Percentiles rank a stretch among this genome's conserved stretches.
These are phyloP conservation scores for Trichoderma semiorbis DNA, from an alignment of 2,329 filamentous ascomycete species.

Conservation along the genomic window DNA sequence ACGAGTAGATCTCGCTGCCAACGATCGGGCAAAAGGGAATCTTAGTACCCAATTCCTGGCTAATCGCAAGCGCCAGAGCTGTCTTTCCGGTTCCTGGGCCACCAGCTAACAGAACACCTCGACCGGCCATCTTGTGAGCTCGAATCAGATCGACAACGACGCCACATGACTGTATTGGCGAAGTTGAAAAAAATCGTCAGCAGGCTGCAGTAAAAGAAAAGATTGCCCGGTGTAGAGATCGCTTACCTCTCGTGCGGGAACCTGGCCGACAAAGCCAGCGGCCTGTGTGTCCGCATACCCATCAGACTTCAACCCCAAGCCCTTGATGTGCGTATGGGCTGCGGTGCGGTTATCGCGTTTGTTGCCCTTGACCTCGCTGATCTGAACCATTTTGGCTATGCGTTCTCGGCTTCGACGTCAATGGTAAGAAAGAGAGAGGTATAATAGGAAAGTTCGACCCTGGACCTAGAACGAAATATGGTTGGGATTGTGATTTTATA, in stretches of 20 bases:
- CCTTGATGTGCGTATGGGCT: slow-evolving; percentile 96
- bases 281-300: slow-evolving; percentile 77
- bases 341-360: slow-evolving; percentile 94
- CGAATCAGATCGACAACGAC: slow-evolving; percentile 94
- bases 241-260: slow-evolving; percentile 77
- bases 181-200: background rate
- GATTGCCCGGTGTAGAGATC: background rate
- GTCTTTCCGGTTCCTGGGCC: slow-evolving; percentile 97
- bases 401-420: background rate
- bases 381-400: slow-evolving; percentile 68
- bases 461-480: background rate
- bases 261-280: slow-evolving; percentile 87
- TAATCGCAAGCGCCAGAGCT: slow-evolving; percentile 89
- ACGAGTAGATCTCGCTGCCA: slow-evolving; percentile 94
- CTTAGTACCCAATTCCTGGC: slow-evolving; percentile 95
- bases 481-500: background rate
- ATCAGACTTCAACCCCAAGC: slow-evolving; percentile 80
- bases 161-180: slow-evolving; percentile 70
- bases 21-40: slow-evolving; percentile 98
- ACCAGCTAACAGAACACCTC: slow-evolving; percentile 88
- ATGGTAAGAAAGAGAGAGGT: background rate
- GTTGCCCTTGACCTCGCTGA: slow-evolving; percentile 92
- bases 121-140: slow-evolving; percentile 95
- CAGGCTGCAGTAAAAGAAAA: background rate
- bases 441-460: background rate